Base-by-base conservation (phyloP, 495 filamentous ascomycete genomes). In the Hyaloscypha bicolor region DNA sequence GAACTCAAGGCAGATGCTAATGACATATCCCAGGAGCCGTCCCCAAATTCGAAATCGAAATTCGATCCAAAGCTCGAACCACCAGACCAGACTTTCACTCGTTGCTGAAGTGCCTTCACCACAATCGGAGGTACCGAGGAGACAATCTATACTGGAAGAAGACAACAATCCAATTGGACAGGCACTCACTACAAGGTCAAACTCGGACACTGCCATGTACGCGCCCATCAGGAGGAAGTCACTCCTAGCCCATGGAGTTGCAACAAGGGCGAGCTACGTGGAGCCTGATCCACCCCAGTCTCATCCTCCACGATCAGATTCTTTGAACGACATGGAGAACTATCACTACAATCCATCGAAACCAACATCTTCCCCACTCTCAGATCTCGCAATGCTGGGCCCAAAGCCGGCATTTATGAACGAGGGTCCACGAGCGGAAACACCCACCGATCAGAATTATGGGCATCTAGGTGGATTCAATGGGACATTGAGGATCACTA, bases 401-500 rank as follows among this genome's bases (percentile, higher is more conserved):
- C 55, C 66, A 25, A 52, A 55, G 12, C 45, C 58, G 19, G 51
- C 56, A 11, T 61, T 51, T 42, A 25, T 16, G 33, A 8, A 31
- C 37, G 52, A 39, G 6, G 62, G 55, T n/a, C 68, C 72, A 11
- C 65, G 73, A 29, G 62, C 69, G 16, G 65, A 69, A 56, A 75
- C 73, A 12, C 73, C 73, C 6, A 66, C 58, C 12, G 73, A 71
- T 16, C 11, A 64, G 30, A 60, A 70, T 30, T 74, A 74, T 64
- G 66, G 69, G 39, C 69, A 74, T 65, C 67, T 85, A 63, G 86
- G 86, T 29, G 86, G 79, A 29, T 87, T 86, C 70, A 87, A 87
- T 69, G 86, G 86, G 3, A 83, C 84, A 6, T 72, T 88, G 64
- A 80, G 84, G 59, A 87, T 88, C 62, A 83, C 80, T 31, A 88